Base-by-base conservation (phyloP, 2,329 filamentous ascomycete species). In the Orbilia brochopaga region DNA sequence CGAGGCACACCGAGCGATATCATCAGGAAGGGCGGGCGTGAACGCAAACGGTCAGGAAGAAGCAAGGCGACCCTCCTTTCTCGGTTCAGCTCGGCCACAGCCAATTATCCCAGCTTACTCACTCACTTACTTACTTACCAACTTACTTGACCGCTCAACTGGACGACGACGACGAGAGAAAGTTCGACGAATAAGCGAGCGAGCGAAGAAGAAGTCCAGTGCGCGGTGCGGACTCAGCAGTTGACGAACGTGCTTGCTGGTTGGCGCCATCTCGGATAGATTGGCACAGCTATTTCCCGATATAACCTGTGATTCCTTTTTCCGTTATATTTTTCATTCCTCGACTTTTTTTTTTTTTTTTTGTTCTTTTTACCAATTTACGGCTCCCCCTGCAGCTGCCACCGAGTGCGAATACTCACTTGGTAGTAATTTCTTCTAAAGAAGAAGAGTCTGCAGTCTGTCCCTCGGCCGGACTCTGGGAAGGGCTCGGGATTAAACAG, bases 261-360 rank as follows among this genome's bases (percentile, higher is more conserved):
- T 42, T 42, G 37, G 37, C n/a, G 37, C 37, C 37, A 42, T 42
- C 37, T 42, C 37, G 13, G 37, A 42, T 42, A 42, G 37, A 42
- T 42, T 42, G 37, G 37, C 37, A 42, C 37, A 42, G 13, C 5
- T 42, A 15, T 32, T 32, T 32, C 27, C 27, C 27, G 27, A 32
- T 32, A 32, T 32, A 32, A 32, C 13, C 13, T 15, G 13, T 44
- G 40, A 3, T 44, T 44, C 44, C 11, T n/a, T n/a, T n/a, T n/a
- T n/a, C n/a, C n/a, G n/a, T n/a, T 21, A 17, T 3, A 23, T 23
- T 19, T 19, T 48, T 21, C 4, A 2, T 48, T 19, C 8, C 4
- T 21, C 44, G 8, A 3, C 19, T 11, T 21, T 48, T 48, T 48
- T 48, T 11, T 23, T 48, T 19, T 42, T 13, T 15, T 42, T 42